Percentiles rank a stretch among this genome's conserved stretches.
Conservation (phyloP, 805 yeast genomes). For the Kurtzmaniella cleridarum region DNA sequence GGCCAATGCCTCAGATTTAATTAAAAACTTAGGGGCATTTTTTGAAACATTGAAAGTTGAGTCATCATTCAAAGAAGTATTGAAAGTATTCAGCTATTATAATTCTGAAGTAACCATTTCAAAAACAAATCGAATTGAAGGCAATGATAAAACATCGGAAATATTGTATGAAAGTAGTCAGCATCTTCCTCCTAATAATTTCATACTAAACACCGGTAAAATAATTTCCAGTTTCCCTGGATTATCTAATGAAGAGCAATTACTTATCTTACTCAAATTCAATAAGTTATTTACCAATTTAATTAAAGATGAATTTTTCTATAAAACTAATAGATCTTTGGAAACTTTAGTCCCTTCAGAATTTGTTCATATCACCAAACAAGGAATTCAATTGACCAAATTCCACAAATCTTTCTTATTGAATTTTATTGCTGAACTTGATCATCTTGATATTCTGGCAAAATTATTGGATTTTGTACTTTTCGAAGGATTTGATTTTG, state of each 20-base stretch:
- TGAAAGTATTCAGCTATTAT: constrained; percentile 28
- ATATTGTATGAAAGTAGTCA: constrained; percentile 3
- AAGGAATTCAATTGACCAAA: constrained; percentile 26
- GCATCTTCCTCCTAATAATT: constrained; percentile 14
- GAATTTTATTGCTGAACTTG: constrained; percentile 12
- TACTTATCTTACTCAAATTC: constrained; percentile 30
- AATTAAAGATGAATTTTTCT: constrained; percentile 29
- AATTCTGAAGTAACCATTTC: constrained; percentile 15
- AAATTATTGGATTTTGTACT: constrained; percentile 30
- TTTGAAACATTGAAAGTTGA: constrained; percentile 14
- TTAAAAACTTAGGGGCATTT: constrained; percentile 9
- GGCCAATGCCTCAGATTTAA: constrained; percentile 11
- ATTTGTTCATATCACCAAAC: constrained; percentile 29
- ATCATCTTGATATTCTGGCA: constrained; percentile 8
- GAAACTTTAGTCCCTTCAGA: constrained; percentile 16
- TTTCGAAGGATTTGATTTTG: constrained; percentile 35
- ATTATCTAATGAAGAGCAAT: constrained; percentile 19
- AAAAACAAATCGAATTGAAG: constrained; percentile 9
- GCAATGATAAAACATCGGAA: neutral
- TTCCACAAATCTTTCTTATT: constrained; percentile 15
- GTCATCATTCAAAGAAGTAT: constrained; percentile 16
- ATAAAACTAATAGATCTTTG: constrained; percentile 29
- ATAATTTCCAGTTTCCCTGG: constrained; percentile 14
- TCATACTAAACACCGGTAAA: constrained; percentile 17
- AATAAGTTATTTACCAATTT: constrained; percentile 20